phyloP scores from a whole-genome alignment of 2,329 filamentous ascomycete species.

The Colletotrichum musae region DNA sequence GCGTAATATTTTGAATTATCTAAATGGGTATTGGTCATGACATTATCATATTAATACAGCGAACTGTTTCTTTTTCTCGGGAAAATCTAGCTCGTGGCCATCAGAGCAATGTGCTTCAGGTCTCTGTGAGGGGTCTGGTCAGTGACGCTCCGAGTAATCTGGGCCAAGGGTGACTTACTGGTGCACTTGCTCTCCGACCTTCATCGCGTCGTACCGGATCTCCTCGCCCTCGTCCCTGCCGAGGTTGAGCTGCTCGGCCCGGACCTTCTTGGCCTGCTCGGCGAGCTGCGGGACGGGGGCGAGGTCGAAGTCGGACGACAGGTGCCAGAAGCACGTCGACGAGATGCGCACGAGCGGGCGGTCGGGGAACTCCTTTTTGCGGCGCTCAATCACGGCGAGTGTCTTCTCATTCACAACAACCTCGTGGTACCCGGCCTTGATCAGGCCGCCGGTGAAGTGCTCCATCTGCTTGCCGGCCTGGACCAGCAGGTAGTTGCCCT shows the following conservation, averaged over 20 bases:
- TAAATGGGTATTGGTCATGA: conserved; percentile 15
- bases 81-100: conserved; percentile 50
- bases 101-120: conserved; percentile 67
- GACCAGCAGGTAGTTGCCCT: conserved; percentile 71
- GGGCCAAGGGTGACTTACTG: conserved; percentile 55
- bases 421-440: conserved; percentile 75
- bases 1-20: conserved; percentile 9
- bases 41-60: conserved; percentile 26
- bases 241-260: conserved; percentile 61
- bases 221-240: conserved; percentile 69
- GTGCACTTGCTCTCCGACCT: conserved; percentile 72
- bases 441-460: conserved; percentile 71
- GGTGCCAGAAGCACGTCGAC: conserved; percentile 74
- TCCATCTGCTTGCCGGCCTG: conserved; percentile 76
- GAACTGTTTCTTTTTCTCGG: not conserved
- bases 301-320: conserved; percentile 70
- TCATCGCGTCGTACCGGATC: conserved; percentile 65
- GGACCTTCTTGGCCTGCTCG: conserved; percentile 59
- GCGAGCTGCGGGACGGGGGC: conserved; percentile 64
- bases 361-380: conserved; percentile 58
- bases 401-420: conserved; percentile 71
- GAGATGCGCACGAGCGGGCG: conserved; percentile 70
- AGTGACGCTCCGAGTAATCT: not conserved
- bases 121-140: conserved; percentile 52
- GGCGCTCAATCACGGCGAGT: conserved; percentile 60